These are phyloP conservation scores for Fraxinus velutina DNA, from an alignment of 305 asterid species.

Conservation along the genomic window DNA sequence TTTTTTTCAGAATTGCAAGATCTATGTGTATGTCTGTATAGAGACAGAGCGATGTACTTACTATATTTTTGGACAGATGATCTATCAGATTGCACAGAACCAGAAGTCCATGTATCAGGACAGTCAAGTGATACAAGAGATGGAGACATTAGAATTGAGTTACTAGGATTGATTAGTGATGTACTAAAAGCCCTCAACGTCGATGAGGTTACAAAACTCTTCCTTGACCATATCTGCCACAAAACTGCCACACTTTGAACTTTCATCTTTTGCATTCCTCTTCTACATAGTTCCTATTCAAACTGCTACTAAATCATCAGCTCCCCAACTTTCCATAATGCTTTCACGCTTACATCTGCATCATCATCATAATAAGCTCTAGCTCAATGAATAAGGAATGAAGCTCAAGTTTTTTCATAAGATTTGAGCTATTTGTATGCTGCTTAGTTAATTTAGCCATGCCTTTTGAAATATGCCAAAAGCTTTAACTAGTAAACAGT, in stretches of 20 bases:
- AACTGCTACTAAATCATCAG: conserved; percentile 11
- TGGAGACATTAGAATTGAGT: conserved; percentile 49
- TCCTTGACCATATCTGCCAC: conserved; percentile 23
- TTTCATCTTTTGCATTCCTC: conserved; percentile 30
- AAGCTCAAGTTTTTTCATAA: background rate
- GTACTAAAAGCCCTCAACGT: conserved; percentile 34
- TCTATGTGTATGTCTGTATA: background rate
- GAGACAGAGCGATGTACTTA: conserved; percentile 30
- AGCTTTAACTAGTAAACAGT: background rate
- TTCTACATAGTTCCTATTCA: conserved; percentile 15
- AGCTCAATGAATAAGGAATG: background rate
- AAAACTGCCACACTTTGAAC: conserved; percentile 25
- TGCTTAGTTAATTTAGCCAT: background rate
- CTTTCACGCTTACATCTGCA: background rate
- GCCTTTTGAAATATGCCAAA: background rate
- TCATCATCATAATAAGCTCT: background rate
- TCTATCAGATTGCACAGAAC: conserved; percentile 24
- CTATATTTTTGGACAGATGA: conserved; percentile 30
- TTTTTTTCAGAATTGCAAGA: background rate
- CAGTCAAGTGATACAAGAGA: conserved; percentile 58
- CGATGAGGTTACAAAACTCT: conserved; percentile 8
- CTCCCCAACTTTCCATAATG: conserved; percentile 7
- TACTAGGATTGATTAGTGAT: conserved; percentile 10
- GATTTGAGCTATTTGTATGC: background rate
- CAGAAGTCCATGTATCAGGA: conserved; percentile 55